Evolutionary conservation across 2,329 filamentous ascomycete genomes (phyloP), one percentile per base, ranked within the genome.

Genomic region (Fusarium denticulatum): DNA sequence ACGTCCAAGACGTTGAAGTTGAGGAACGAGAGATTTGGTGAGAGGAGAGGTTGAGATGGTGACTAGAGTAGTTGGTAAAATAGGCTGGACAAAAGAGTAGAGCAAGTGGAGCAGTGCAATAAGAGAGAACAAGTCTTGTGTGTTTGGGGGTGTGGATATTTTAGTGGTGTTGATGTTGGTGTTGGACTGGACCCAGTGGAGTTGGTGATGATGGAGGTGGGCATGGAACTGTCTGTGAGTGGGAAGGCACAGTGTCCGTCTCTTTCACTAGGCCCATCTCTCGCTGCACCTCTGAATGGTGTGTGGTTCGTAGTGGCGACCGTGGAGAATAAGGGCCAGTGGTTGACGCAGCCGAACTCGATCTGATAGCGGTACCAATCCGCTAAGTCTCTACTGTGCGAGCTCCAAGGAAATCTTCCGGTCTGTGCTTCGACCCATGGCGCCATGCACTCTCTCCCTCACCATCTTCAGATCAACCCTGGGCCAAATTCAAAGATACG

Each of bases 201-300:
- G 50, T 77, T 67, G 71, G 67, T 74, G 76, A 74, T 77, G 76
- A 75, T 72, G 66, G 64, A 76, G 76, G 76, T 78, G 76, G 76
- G 69, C 28, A 60, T 63, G 65, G 58, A 58, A 69, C 58, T 64
- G 34, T 20, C 50, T 55, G 64, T 37, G 50, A 75, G 69, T 69
- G 61, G 72, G 60, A 71, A 68, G 37, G 52, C 72, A 70, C 67
- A 70, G 66, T 71, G 60, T 40, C 67, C 60, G 66, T 60, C 32
- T 30, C 45, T 40, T 36, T 49, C 40, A 15, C 40, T 50, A 46
- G 40, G 50, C 26, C 34, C 32, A 58, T 46, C 34, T 59, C 40
- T 66, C 5, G 14, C 47, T 63, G 24, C 32, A 30, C 47, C 64
- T 63, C 36, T 55, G 32, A 37, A 53, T 61, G 28, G 49, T 50